Base-by-base conservation (phyloP, 2,329 filamentous ascomycete genomes). In the Talaromyces amestolkiae region DNA sequence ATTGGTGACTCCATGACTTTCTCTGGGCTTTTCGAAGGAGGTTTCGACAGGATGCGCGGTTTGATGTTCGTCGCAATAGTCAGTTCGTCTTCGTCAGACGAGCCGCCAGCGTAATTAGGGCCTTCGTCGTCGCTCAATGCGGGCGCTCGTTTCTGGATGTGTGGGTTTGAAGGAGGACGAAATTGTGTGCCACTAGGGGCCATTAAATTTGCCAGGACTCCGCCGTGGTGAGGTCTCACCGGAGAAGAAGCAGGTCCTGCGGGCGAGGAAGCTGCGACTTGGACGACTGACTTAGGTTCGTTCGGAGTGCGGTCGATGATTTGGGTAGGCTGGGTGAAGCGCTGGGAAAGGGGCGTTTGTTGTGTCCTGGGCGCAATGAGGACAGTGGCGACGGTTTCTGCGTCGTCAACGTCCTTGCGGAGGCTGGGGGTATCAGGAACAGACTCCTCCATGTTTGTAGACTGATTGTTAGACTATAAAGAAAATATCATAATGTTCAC, bases 181-280 rank as follows among this genome's bases (percentile, higher is more conserved):
- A 91, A 94, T 10, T 83, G 77, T 0, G 92, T 96, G 7, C 92
- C 91, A 54, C 88, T 85, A 33, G 92, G 91, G 41, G 91, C 91
- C 81, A 96, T 90, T 53, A 86, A 79, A 68, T 82, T 87, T 24
- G 84, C 86, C 51, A 89, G 72, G 37, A 82, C 76, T 53, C 80
- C 81, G 71, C 75, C 74, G 70, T 73, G 7, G 22, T 51, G 71
- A 70, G 70, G 73, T 63, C 74, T 75, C 41, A 78, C 75, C n/a
- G 79, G 76, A 41, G 80, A 76, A 27, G 76, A 73, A 15, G 79
- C 75, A n/a, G 81, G 77, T 66, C 85, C 85, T 65, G 89, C 84
- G 1, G 93, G 93, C 0, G 94, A 97, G 3, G 93, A 97, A n/a
- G 92, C 91, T 35, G 90, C 89, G 3, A 97, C 93, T 76, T 97